phyloP scores from a whole-genome alignment of 2,329 filamentous ascomycete species.

The Neonectria neomacrospora region DNA sequence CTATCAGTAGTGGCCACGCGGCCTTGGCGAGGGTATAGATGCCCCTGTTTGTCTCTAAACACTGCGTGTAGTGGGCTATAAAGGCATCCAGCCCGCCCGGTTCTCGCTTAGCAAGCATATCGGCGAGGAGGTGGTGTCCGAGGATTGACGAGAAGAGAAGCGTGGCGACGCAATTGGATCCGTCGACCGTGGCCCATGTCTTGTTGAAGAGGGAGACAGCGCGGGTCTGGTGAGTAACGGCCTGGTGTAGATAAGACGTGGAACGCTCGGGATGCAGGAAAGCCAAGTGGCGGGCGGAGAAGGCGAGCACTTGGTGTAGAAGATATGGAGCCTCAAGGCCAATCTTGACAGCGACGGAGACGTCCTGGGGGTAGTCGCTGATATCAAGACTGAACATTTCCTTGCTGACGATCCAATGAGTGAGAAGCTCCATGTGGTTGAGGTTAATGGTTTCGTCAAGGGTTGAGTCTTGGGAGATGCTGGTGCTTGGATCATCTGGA shows the following conservation, averaged over 20 bases:
- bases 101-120: conserved; percentile 15
- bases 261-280: neutral
- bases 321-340: conserved; percentile 26
- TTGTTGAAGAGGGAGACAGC: conserved; percentile 32
- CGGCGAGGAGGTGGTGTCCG: conserved; percentile 28
- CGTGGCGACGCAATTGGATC: conserved; percentile 25
- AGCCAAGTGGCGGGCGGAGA: conserved; percentile 31
- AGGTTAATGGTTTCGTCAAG: neutral
- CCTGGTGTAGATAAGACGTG: neutral
- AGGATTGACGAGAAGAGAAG: conserved; percentile 29
- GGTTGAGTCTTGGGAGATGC: neutral
- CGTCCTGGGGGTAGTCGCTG: neutral
- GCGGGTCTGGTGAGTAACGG: conserved; percentile 19
- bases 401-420: neutral
- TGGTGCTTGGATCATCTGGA: neutral
- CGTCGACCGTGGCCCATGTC: conserved; percentile 3
- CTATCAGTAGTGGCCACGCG: conserved; percentile 7
- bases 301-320: conserved; percentile 26
- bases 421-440: neutral
- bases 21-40: conserved; percentile 15
- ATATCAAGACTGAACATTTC: neutral
- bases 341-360: conserved; percentile 1
- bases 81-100: conserved; percentile 1
- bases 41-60: conserved; percentile 26
- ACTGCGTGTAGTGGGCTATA: conserved; percentile 17